Evolutionary conservation across 1,284 basidiomycete genomes (phyloP).

Genomic region (Phlebopus sp.): DNA sequence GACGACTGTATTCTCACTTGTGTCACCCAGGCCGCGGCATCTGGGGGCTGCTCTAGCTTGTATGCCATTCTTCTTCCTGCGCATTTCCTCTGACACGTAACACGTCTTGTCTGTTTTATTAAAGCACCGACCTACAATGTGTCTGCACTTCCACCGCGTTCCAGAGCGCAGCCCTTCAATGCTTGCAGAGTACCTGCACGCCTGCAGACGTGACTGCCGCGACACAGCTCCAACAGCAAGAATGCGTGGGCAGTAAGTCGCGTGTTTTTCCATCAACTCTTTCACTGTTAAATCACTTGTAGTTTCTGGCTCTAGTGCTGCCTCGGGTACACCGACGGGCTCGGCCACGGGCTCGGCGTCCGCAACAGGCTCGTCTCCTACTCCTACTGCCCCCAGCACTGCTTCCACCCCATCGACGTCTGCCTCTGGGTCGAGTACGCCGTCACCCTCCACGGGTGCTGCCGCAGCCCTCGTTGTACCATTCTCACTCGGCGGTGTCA

Average conservation of each 20-base stretch:
- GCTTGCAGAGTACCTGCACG: conserved; percentile 6
- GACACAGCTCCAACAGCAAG: not conserved
- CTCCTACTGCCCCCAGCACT: not conserved
- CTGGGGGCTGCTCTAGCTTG: conserved; percentile 6
- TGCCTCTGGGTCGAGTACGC: conserved; percentile 1
- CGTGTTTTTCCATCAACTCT: not conserved
- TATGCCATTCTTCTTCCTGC: not conserved
- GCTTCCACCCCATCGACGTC: not conserved
- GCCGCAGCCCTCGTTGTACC: conserved; percentile 18
- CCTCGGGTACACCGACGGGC: not conserved
- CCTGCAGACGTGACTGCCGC: conserved; percentile 1
- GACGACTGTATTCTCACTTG: conserved; percentile 2
- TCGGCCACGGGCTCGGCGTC: not conserved
- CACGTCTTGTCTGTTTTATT: not conserved
- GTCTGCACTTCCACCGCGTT: conserved; percentile 10
- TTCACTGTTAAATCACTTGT: not conserved
- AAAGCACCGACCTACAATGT: conserved; percentile 5
- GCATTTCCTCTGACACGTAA: not conserved
- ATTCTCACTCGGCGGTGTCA: conserved; percentile 14
- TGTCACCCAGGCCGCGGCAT: conserved; percentile 2
- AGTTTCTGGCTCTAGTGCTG: not conserved
- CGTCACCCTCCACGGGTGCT: conserved; percentile 9
- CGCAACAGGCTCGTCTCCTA: not conserved
- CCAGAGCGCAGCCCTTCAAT: conserved; percentile 5
- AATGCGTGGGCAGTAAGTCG: not conserved